phyloP scores from a whole-genome alignment of 2,329 filamentous ascomycete species.

The Aspergillus quadricinctus region DNA sequence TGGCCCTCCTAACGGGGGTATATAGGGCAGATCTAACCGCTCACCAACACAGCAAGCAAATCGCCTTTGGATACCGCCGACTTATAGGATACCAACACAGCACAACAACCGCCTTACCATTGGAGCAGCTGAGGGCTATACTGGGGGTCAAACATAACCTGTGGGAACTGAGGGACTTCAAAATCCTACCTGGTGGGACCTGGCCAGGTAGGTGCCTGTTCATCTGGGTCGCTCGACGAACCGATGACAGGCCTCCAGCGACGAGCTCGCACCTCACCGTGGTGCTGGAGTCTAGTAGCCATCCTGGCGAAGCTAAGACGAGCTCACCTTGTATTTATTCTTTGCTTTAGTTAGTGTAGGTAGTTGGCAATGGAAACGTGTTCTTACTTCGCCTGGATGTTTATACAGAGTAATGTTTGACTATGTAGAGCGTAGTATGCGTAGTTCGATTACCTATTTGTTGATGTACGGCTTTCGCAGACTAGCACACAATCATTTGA shows the following conservation, averaged over 20 bases:
- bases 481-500: neutral
- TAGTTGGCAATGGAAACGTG: neutral
- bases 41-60: too few species aligned
- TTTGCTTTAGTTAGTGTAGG: neutral
- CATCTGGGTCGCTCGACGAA: neutral
- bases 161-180: too few species aligned
- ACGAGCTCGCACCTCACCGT: conserved; percentile 11
- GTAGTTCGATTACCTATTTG: neutral
- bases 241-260: conserved; percentile 4
- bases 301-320: conserved; percentile 8
- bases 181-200: neutral
- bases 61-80: too few species aligned
- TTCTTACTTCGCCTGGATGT: neutral
- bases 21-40: too few species aligned
- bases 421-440: neutral
- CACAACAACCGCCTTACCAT: too few species aligned
- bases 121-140: too few species aligned
- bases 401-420: neutral
- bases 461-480: neutral
- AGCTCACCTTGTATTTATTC: conserved; percentile 1
- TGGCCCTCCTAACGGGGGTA: too few species aligned
- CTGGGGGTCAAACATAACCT: too few species aligned
- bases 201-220: neutral
- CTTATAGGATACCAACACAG: too few species aligned
- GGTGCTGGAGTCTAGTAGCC: conserved; percentile 12